phyloP scores from a whole-genome alignment of 345 rosid species.

The Moricandia arvensis region DNA sequence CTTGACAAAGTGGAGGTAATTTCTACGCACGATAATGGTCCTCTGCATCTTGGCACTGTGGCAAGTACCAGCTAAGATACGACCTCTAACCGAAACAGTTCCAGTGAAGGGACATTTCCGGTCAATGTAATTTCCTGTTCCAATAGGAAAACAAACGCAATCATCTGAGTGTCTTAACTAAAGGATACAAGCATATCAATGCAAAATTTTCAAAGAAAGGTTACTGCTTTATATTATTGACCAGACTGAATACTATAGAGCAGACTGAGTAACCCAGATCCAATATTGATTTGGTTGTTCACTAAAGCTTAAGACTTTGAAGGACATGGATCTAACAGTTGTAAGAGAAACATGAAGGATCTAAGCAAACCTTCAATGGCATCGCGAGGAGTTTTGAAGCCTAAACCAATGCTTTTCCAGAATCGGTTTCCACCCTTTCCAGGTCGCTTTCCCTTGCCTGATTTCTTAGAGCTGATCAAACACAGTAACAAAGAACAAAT shows the following conservation, averaged over 20 bases:
- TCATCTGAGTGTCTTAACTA: background rate
- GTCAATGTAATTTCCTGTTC: conserved; percentile 68
- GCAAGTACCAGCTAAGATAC: conserved; percentile 81
- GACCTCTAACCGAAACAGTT: conserved; percentile 77
- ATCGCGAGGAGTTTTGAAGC: conserved; percentile 90
- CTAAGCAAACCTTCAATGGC: conserved; percentile 63
- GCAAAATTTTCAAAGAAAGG: background rate
- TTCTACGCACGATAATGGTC: conserved; percentile 79
- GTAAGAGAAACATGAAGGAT: background rate
- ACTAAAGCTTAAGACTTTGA: background rate
- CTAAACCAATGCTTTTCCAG: conserved; percentile 82
- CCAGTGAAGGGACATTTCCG: conserved; percentile 89
- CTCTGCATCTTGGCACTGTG: conserved; percentile 88
- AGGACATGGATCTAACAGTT: background rate
- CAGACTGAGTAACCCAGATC: background rate
- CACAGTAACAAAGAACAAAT: background rate
- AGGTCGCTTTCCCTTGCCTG: conserved; percentile 85
- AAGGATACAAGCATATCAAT: background rate
- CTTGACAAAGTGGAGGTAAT: conserved; percentile 80
- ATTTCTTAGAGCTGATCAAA: conserved; percentile 61
- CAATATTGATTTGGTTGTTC: background rate
- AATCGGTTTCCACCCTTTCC: conserved; percentile 89
- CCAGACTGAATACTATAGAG: no score
- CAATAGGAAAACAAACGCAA: background rate
- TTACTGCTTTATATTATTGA: background rate